Evolutionary conservation across 371 early-diverging fungal genomes (phyloP), one percentile per base, ranked within the genome.

Genomic region (Zopfochytrium polystomum): DNA sequence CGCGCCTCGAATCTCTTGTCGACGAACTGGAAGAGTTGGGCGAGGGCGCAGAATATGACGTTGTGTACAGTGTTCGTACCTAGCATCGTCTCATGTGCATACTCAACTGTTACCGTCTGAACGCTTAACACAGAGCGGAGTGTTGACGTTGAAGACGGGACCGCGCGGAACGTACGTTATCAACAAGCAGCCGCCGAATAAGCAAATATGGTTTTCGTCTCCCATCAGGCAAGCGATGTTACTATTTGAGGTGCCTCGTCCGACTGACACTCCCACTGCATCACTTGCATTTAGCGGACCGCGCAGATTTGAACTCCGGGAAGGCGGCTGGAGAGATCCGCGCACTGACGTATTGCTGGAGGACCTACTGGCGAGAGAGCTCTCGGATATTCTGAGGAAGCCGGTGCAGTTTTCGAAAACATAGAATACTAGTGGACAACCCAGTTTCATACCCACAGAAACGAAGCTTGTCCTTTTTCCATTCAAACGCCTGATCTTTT

Each of bases 171-270:
- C 93, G 0, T 98, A 92, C 73, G 96, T 99, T 0, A 75, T 99
- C 66, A 99, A 98, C 77, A 98, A 96, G 71, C 99, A 99, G 74
- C 98, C 99, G 25, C 93, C 98, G 1, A 96, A 96, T 80, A 87
- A 86, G 69, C 98, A 99, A 75, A 91, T 99, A 22, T 99, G 99
- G 99, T 76, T 94, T 6, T 97, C 98, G 15, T 97, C 98, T 5
- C 99, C 99, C 3, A 54, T 68, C 7, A 78, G 78, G 78, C 71
- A 31, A 22, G 45, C 22, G n/a, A 20, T 29, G 46, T 3, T 20
- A 27, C 44, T 55, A 13, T 23, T n/a, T 47, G 48, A 18, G 23
- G 11, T 48, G 9, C 18, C 7, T 48, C 11, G 7, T 13, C 27
- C 7, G 18, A 9, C 27, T 48, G 9, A 48, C n/a, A 29, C 38